phyloP scores from a whole-genome alignment of 2,329 filamentous ascomycete species.

The Mariannaea elegans region DNA sequence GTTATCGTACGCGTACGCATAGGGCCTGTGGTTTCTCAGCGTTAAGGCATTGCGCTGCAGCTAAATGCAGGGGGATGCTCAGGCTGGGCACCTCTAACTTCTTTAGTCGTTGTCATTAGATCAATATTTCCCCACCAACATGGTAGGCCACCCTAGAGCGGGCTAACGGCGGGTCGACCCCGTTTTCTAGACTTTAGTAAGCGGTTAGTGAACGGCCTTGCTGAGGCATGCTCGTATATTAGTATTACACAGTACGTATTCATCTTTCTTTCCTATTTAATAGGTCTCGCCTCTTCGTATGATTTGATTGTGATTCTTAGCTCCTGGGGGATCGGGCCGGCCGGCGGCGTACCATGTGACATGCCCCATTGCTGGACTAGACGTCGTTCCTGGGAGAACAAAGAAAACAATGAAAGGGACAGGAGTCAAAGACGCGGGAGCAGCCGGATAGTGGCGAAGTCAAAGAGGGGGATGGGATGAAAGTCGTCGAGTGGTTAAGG shows the following conservation, averaged over 20 bases:
- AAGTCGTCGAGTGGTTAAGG: neutral
- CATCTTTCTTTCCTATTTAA: neutral
- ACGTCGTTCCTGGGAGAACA: neutral
- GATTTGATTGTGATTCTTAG: neutral
- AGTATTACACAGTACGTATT: neutral
- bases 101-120: conserved; percentile 1
- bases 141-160: conserved; percentile 5
- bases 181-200: neutral
- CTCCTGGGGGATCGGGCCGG: neutral
- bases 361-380: neutral
- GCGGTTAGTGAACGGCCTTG: neutral
- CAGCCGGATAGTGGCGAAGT: neutral
- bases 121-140: conserved; percentile 1
- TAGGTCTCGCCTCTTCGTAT: neutral
- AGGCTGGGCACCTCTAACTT: neutral
- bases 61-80: neutral
- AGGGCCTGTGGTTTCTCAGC: neutral
- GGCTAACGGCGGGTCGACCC: conserved; percentile 1
- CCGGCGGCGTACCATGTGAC: neutral
- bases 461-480: neutral
- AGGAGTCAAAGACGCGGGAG: neutral
- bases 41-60: neutral
- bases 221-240: neutral
- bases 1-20: no score
- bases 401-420: neutral